Percentiles rank a stretch among this genome's conserved stretches.
These are phyloP conservation scores for Fusarium marasasianum DNA, from an alignment of 2,329 filamentous ascomycete species.

Conservation along the genomic window DNA sequence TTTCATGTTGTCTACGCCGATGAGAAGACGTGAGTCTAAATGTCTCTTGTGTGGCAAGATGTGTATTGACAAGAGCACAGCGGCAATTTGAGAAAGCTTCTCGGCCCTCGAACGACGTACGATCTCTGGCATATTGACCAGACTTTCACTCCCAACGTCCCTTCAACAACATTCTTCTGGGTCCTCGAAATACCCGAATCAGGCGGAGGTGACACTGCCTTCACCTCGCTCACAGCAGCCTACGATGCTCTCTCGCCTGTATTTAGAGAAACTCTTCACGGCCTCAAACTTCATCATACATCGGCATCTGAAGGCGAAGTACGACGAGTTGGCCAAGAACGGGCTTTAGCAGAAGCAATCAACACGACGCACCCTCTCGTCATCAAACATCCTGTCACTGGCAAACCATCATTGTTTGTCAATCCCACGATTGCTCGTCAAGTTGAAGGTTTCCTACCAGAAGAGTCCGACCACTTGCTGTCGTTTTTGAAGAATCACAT, in stretches of 20 bases:
- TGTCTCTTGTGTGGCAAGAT: fast-evolving
- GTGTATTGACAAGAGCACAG: neutral
- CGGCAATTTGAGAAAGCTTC: slow-evolving; percentile 42
- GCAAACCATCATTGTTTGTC: slow-evolving; percentile 41
- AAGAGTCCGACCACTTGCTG: slow-evolving; percentile 43
- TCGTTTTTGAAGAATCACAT: slow-evolving; percentile 45
- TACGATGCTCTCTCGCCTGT: slow-evolving; percentile 44
- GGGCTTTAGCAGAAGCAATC: slow-evolving; percentile 43
- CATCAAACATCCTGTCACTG: slow-evolving; percentile 44
- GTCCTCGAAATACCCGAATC: slow-evolving; percentile 43
- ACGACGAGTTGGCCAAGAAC: slow-evolving; percentile 40
- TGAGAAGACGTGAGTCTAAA: slow-evolving; percentile 40
- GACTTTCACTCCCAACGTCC: slow-evolving; percentile 46
- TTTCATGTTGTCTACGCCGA: slow-evolving; percentile 48
- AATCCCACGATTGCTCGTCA: slow-evolving; percentile 45
- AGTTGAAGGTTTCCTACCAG: slow-evolving; percentile 43
- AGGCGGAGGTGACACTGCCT: slow-evolving; percentile 45
- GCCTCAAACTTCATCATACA: slow-evolving; percentile 29
- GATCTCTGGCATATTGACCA: slow-evolving; percentile 49
- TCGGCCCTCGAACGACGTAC: slow-evolving; percentile 41
- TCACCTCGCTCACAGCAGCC: slow-evolving; percentile 44
- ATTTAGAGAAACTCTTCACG: slow-evolving; percentile 28
- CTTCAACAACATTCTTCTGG: slow-evolving; percentile 48
- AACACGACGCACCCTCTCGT: slow-evolving; percentile 43
- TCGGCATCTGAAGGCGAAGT: slow-evolving; percentile 46